A percentile compares a stretch with the other conserved stretches of the same genome.
Evolutionary conservation across 495 filamentous ascomycete genomes (phyloP).

Genomic region (Penicillium crystallinum): DNA sequence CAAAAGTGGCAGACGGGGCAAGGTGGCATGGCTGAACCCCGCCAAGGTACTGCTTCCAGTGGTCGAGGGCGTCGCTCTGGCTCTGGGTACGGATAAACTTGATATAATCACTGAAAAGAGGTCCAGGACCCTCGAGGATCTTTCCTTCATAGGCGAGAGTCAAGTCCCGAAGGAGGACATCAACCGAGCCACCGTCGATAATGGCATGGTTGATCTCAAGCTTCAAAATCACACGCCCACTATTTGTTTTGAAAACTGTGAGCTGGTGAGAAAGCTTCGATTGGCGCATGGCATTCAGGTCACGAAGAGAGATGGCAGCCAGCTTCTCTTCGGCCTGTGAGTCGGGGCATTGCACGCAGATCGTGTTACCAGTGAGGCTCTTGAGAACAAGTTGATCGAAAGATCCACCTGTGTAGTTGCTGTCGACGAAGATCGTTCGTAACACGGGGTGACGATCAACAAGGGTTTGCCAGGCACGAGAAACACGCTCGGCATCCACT

Average conservation of each 20-base stretch:
- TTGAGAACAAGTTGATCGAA: conserved; percentile 53
- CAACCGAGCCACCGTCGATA: conserved; percentile 42
- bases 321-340: conserved; percentile 32
- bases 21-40: conserved; percentile 28
- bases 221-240: conserved; percentile 39
- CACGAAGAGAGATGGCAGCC: conserved; percentile 30
- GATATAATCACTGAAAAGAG: conserved; percentile 54
- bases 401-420: conserved; percentile 43
- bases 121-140: conserved; percentile 36
- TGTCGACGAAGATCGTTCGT: conserved; percentile 52
- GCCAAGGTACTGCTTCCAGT: conserved; percentile 43
- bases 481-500: conserved; percentile 38
- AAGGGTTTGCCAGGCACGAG: conserved; percentile 48
- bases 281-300: conserved; percentile 29
- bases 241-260: conserved; percentile 38
- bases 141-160: conserved; percentile 40
- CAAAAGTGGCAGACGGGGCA: background rate
- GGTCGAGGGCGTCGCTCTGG: conserved; percentile 31
- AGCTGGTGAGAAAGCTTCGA: conserved; percentile 45
- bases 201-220: conserved; percentile 56
- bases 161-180: conserved; percentile 38
- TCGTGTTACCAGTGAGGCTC: conserved; percentile 29
- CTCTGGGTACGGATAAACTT: conserved; percentile 37
- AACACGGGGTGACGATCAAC: conserved; percentile 50
- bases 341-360: conserved; percentile 38